Percentiles rank a stretch among this genome's conserved stretches.
Conservation (phyloP, 768 basidiomycete species). For the Flagelloscypha sp. region DNA sequence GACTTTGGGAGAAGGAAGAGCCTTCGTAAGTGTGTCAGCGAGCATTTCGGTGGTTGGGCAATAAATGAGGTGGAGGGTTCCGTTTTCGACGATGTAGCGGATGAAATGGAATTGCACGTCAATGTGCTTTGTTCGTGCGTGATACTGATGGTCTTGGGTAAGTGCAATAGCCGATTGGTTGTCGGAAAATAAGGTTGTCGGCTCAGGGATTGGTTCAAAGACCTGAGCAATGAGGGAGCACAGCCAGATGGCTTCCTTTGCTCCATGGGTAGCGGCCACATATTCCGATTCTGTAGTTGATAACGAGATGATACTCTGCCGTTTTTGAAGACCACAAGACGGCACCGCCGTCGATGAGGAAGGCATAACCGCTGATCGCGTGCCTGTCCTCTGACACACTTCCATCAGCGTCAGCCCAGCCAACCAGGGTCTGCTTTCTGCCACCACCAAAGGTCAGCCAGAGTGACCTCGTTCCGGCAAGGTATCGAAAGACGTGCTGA, state of each 20-base stretch:
- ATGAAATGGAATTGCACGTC: constrained; percentile 24
- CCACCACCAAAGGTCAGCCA: constrained; percentile 5
- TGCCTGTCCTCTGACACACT: constrained; percentile 16
- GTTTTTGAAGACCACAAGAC: constrained; percentile 26
- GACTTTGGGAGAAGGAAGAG: constrained; percentile 7
- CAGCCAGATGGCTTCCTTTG: constrained; percentile 23
- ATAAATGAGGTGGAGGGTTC: constrained; percentile 4
- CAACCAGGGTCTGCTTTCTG: constrained; percentile 1
- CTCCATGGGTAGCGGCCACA: constrained; percentile 16
- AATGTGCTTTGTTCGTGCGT: constrained; percentile 18
- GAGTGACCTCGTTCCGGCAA: constrained; percentile 10
- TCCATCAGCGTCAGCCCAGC: constrained; percentile 16
- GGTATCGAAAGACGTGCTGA: constrained; percentile 12
- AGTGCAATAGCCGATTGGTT: constrained; percentile 18
- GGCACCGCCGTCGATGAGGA: constrained; percentile 20
- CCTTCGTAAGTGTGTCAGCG: constrained; percentile 22
- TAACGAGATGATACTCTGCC: constrained; percentile 21
- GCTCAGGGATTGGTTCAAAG: constrained; percentile 6
- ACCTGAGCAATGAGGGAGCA: constrained; percentile 17
- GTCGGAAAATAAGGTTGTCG: constrained; percentile 13
- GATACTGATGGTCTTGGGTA: constrained; percentile 11
- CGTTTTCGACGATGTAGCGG: constrained; percentile 15
- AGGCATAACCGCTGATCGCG: constrained; percentile 26
- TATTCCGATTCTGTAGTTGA: constrained; percentile 19
- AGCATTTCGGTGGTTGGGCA: constrained; percentile 14